A percentile compares a stretch with the other conserved stretches of the same genome.
Evolutionary conservation across 2,329 filamentous ascomycete genomes (phyloP).

Genomic region (Erysiphe pulchra): DNA sequence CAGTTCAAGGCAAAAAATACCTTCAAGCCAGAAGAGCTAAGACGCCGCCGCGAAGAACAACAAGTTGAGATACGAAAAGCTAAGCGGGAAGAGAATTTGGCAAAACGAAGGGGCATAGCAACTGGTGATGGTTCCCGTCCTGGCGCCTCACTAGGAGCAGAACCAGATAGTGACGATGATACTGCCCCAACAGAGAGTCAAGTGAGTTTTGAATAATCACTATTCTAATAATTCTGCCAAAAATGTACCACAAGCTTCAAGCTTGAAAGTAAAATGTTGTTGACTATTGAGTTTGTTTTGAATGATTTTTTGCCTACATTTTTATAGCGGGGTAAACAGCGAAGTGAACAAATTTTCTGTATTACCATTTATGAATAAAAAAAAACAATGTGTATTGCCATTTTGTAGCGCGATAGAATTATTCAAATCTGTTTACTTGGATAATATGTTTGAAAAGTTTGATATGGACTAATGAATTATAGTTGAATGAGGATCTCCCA

Average conservation of each 20-base stretch:
- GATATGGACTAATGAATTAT: conserved; percentile 1
- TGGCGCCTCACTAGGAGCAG: conserved; percentile 62
- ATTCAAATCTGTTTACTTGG: too few relatives aligned
- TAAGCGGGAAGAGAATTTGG: conserved; percentile 95
- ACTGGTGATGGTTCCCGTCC: conserved; percentile 49
- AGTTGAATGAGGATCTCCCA: conserved; percentile 95
- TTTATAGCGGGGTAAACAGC: too few relatives aligned
- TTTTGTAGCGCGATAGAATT: too few relatives aligned
- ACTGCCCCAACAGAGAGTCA: conserved; percentile 83
- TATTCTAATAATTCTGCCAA: too few relatives aligned
- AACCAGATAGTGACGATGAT: conserved; percentile 93
- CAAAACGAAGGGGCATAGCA: conserved; percentile 87
- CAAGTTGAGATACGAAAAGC: conserved; percentile 98
- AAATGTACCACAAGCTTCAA: too few relatives aligned
- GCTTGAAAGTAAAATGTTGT: too few relatives aligned
- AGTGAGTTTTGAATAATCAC: conserved; percentile 28
- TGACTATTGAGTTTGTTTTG: too few relatives aligned
- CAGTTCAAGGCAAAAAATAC: conserved; percentile 99
- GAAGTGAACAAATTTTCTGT: too few relatives aligned
- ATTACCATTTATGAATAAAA: too few relatives aligned
- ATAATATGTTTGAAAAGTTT: background rate
- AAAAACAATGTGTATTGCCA: too few relatives aligned
- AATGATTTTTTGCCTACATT: too few relatives aligned
- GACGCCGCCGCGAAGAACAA: conserved; percentile 93
- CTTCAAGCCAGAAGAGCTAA: conserved; percentile 97